Base-by-base conservation (phyloP, 306 rosid species). In the Fagus crenata region DNA sequence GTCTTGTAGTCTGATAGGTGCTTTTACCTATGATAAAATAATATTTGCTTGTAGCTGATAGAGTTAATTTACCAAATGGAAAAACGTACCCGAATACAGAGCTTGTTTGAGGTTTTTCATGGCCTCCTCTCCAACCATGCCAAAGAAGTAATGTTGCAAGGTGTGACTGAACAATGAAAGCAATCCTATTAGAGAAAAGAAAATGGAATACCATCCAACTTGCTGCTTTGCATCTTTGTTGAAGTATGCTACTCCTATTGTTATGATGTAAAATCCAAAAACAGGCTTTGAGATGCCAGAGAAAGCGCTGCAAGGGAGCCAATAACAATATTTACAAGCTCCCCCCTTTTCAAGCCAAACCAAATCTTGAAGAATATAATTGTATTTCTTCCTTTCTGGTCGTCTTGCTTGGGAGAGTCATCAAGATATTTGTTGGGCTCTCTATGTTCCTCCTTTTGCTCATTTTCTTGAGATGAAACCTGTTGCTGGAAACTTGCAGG, bases 51-150 rank as follows among this genome's bases (percentile, higher is more conserved):
- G 3, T 76, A 53, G 71, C 17, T 49, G 74, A 68, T 28, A 49
- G n/a, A 28, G 53, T 71, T 22, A 22, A 69, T 42, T 41, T 2
- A 13, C 4, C 31, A 64, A 43, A 71, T 63, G 49, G 71, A 74
- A 56, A 76, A 65, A 8, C 22, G 17, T 69, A 67, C 98, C 97
- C 83, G 93, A 84, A 85, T 88, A 93, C 53, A 93, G 82, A 73
- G 92, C 88, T 5, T 56, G 75, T 67, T 92, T 87, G 73, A 93
- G 75, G 85, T 91, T 91, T 56, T 79, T 80, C 96, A 87, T 91
- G 81, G 98, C 93, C 80, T 88, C 91, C 84, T 93, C 97, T 78
- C 98, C 98, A 53, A 93, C 81, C n/a, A 87, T 75, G 70, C 98
- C 97, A 75, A 89, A 91, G 78, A 89, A 85, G 89, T 87, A 93